These are phyloP conservation scores for Eucalyptus decipiens DNA, from an alignment of 345 rosid genomes.

Conservation along the genomic window DNA sequence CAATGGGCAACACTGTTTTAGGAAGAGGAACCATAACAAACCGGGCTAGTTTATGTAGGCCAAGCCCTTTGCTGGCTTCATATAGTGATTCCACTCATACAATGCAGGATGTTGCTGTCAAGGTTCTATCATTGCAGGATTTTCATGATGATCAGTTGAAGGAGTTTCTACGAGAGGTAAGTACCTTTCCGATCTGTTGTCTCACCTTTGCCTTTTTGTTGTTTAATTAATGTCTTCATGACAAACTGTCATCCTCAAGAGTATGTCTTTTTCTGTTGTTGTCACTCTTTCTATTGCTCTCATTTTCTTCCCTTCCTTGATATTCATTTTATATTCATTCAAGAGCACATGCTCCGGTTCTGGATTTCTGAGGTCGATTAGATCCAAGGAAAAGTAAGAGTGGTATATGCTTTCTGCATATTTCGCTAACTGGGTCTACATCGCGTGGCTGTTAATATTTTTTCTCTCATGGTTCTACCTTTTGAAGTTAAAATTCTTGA, in stretches of 20 bases:
- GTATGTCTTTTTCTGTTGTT: background rate
- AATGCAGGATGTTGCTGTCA: constrained; percentile 91
- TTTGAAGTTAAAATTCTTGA: background rate
- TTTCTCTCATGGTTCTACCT: background rate
- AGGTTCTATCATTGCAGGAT: constrained; percentile 78
- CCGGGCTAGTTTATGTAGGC: background rate
- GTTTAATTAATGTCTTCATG: background rate
- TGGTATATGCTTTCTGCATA: background rate
- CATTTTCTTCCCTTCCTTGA: background rate
- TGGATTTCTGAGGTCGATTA: background rate
- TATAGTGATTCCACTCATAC: background rate
- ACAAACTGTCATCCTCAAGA: background rate
- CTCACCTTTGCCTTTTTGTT: background rate
- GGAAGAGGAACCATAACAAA: background rate
- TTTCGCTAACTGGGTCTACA: background rate
- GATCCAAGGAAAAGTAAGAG: background rate
- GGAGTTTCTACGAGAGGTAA: constrained; percentile 90
- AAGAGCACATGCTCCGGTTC: background rate
- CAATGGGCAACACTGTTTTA: background rate
- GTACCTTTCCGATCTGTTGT: background rate
- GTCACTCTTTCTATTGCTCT: background rate
- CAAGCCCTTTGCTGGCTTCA: background rate
- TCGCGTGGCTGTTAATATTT: background rate
- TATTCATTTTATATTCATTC: background rate
- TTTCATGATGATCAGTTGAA: constrained; percentile 82